Evolutionary conservation across 306 rosid species (phyloP).

Genomic region (Prunus padus): DNA sequence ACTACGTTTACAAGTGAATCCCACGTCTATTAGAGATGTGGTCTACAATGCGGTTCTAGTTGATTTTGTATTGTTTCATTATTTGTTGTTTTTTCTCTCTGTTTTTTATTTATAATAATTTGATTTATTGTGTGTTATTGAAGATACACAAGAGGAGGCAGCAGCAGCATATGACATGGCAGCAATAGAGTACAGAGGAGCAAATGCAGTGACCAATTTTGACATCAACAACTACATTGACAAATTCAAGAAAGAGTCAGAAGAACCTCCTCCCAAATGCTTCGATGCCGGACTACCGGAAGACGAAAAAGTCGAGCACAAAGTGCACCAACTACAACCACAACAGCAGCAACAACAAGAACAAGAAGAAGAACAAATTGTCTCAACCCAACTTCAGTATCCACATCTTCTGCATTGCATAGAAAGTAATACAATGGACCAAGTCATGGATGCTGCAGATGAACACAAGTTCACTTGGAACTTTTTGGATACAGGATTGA

Average conservation of each 20-base stretch:
- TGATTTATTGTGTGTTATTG: background rate
- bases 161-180: constrained; percentile 92
- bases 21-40: background rate
- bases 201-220: constrained; percentile 88
- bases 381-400: constrained; percentile 7
- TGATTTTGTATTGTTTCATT: background rate
- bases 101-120: too few relatives aligned
- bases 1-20: background rate
- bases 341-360: constrained; percentile 6
- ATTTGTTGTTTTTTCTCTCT: background rate
- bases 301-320: constrained; percentile 25
- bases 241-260: constrained; percentile 29
- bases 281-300: constrained; percentile 13
- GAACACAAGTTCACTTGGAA: constrained; percentile 55
- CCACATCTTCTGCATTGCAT: constrained; percentile 22
- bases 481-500: constrained; percentile 42
- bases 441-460: constrained; percentile 35
- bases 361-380: constrained; percentile 2
- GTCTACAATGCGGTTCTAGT: background rate
- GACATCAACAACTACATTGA: constrained; percentile 67
- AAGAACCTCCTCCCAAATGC: constrained; percentile 23
- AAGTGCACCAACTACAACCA: background rate
- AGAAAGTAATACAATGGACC: constrained; percentile 34
- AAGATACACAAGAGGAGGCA: constrained; percentile 95
- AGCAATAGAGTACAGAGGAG: constrained; percentile 83